Evolutionary conservation across 164 flowering plant species (phyloP).

Genomic region (Berberis vulgaris): DNA sequence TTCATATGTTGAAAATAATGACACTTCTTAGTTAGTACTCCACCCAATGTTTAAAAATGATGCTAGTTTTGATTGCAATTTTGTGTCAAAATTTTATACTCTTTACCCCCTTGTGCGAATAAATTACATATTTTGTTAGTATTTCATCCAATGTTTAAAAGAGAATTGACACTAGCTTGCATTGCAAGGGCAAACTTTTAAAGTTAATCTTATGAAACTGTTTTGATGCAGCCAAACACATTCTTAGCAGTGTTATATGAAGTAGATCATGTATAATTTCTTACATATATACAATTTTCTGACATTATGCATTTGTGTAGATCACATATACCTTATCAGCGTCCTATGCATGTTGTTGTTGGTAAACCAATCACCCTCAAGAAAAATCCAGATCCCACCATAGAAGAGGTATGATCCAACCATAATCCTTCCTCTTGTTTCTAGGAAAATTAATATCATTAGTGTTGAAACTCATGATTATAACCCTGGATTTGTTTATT

Average conservation of each 20-base stretch:
- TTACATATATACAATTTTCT: neutral
- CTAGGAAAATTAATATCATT: neutral
- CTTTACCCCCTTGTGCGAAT: no score
- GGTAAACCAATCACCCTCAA: slow-evolving; percentile 68
- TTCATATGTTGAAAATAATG: no score
- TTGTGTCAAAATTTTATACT: no score
- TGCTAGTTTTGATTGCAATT: no score
- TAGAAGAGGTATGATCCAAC: slow-evolving; percentile 55
- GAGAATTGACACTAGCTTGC: neutral
- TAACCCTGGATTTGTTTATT: neutral
- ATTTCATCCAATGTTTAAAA: neutral
- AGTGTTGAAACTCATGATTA: neutral
- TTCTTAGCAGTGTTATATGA: neutral
- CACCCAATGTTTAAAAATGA: no score
- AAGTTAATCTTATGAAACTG: neutral
- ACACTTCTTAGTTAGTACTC: no score
- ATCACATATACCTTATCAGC: slow-evolving; percentile 53
- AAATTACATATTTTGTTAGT: no score
- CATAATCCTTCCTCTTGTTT: neutral
- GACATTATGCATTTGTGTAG: slow-evolving; percentile 24
- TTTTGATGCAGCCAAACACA: neutral
- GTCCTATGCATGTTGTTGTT: slow-evolving; percentile 77
- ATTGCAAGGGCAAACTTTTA: neutral
- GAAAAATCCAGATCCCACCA: slow-evolving; percentile 57
- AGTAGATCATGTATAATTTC: neutral